Percentiles rank a stretch among this genome's conserved stretches.
phyloP scores from a whole-genome alignment of 805 yeast genomes.

The Sugiyamaella chiloensis region DNA sequence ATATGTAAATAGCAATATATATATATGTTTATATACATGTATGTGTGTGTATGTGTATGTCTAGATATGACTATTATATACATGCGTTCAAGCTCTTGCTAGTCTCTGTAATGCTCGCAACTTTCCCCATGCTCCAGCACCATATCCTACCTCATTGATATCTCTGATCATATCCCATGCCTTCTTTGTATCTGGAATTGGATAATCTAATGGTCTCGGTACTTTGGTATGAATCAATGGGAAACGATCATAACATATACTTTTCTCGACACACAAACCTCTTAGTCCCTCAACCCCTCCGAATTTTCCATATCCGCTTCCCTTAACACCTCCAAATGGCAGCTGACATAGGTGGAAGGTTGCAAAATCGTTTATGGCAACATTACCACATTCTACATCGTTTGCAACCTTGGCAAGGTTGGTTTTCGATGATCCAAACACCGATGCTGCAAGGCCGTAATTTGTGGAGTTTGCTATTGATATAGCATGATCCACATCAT shows the following conservation, averaged over 20 bases:
- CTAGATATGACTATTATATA: no score
- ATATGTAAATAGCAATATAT: no score
- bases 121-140: constrained; percentile 57
- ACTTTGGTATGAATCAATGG: constrained; percentile 73
- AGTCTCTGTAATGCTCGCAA: constrained; percentile 19
- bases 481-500: constrained; percentile 62
- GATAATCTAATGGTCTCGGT: constrained; percentile 89
- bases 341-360: constrained; percentile 92
- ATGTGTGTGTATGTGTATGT: no score
- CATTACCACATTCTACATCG: constrained; percentile 75
- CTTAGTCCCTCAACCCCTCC: constrained; percentile 97
- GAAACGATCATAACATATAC: constrained; percentile 79
- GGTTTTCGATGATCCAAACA: constrained; percentile 65
- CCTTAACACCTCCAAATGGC: constrained; percentile 94
- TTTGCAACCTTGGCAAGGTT: constrained; percentile 63
- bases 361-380: constrained; percentile 97
- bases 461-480: constrained; percentile 76
- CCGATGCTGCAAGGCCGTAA: constrained; percentile 89
- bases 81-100: constrained; percentile 10
- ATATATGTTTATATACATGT: no score
- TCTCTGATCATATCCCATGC: constrained; percentile 89
- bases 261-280: constrained; percentile 83
- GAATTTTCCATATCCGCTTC: constrained; percentile 95
- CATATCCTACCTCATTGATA: constrained; percentile 80
- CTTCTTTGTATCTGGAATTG: constrained; percentile 70